Percentiles rank a stretch among this genome's conserved stretches.
Conservation (phyloP, 305 asterid species). For the Rubia tinctorum region DNA sequence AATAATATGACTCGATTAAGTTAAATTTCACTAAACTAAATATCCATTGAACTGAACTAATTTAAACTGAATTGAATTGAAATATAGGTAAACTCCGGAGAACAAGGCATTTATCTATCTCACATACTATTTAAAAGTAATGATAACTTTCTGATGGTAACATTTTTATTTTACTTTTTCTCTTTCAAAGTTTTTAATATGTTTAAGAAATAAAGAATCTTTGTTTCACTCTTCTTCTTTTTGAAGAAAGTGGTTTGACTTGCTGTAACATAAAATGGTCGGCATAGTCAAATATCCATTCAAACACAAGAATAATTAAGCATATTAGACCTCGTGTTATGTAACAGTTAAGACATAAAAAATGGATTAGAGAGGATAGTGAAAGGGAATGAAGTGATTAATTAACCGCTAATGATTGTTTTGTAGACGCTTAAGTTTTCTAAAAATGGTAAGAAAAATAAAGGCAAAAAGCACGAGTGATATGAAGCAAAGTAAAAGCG, state of each 20-base stretch:
- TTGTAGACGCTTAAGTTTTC: conserved; percentile 16
- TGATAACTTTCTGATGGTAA: too few relatives aligned
- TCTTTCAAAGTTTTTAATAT: too few relatives aligned
- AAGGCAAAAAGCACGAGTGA: background rate
- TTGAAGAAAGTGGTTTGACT: background rate
- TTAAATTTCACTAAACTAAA: too few relatives aligned
- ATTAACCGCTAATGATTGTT: conserved; percentile 27
- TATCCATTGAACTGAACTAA: too few relatives aligned
- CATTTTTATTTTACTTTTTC: too few relatives aligned
- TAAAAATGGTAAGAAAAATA: conserved; percentile 14
- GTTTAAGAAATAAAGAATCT: too few relatives aligned
- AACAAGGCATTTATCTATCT: too few relatives aligned
- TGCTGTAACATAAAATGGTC: background rate
- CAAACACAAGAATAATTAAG: background rate
- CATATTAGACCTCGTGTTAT: background rate
- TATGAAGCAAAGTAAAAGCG: conserved; percentile 13
- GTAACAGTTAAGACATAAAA: background rate
- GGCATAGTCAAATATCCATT: background rate
- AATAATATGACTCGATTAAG: too few relatives aligned
- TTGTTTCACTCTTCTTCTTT: background rate
- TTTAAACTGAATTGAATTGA: too few relatives aligned
- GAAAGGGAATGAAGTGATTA: background rate
- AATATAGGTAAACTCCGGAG: too few relatives aligned
- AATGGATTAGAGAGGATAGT: conserved; percentile 11
- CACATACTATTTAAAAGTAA: too few relatives aligned